phyloP scores from a whole-genome alignment of 768 basidiomycete species.

The Vararia minispora region DNA sequence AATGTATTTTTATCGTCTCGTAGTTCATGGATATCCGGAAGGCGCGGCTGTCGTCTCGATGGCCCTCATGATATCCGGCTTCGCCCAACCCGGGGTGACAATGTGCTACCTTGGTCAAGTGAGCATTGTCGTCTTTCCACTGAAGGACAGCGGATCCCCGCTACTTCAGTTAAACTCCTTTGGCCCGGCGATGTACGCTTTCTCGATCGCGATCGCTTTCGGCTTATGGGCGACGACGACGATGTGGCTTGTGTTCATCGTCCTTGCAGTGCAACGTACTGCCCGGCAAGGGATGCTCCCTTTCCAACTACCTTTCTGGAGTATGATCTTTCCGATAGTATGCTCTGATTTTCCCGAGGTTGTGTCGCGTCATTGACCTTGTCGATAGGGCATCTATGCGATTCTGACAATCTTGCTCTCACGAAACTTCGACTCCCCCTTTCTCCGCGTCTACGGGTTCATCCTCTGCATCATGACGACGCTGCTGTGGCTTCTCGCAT shows the following conservation, averaged over 20 bases:
- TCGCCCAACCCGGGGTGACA: neutral
- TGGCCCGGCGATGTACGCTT: neutral
- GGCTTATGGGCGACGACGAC: conserved; percentile 1
- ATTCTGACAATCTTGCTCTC: neutral
- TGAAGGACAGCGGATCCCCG: neutral
- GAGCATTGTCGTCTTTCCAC: neutral
- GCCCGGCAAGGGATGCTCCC: neutral
- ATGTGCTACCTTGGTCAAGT: neutral
- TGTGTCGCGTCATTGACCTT: too few relatives aligned
- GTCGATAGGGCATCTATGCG: neutral
- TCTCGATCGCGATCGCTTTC: neutral
- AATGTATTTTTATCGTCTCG: neutral
- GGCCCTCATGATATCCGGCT: neutral
- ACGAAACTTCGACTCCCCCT: neutral
- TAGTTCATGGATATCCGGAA: neutral
- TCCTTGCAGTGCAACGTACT: neutral
- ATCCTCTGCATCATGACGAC: neutral
- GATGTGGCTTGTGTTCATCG: neutral
- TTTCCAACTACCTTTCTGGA: neutral
- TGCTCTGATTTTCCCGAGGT: neutral
- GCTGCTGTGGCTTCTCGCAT: neutral
- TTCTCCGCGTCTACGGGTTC: conserved; percentile 1
- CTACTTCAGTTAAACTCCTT: neutral
- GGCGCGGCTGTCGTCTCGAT: neutral
- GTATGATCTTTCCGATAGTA: conserved; percentile 1